Conservation (phyloP, 495 filamentous ascomycete species). For the Annulohypoxylon nitens region DNA sequence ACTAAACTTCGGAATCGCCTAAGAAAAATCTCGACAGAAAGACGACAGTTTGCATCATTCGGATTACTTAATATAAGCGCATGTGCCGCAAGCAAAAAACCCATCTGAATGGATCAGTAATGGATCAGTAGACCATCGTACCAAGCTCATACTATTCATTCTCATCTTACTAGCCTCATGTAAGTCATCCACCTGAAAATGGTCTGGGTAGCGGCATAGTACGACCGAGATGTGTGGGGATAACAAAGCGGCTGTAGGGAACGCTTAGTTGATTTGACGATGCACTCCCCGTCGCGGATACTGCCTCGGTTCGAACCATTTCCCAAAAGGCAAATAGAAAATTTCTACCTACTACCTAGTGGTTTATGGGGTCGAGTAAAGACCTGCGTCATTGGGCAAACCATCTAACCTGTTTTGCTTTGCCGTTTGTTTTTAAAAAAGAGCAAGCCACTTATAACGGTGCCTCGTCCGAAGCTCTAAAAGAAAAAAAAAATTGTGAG, state of each 20-base stretch:
- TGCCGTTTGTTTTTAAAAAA: conserved; percentile 3
- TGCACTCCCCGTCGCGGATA: conserved; percentile 16
- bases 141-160: conserved; percentile 47
- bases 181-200: conserved; percentile 47
- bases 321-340: conserved; percentile 9
- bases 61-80: conserved; percentile 42
- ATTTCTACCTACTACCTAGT: conserved; percentile 1
- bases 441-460: conserved; percentile 36
- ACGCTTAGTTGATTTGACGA: conserved; percentile 25
- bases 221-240: conserved; percentile 49
- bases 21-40: conserved; percentile 8
- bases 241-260: conserved; percentile 36
- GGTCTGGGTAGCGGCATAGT: conserved; percentile 44
- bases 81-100: conserved; percentile 40
- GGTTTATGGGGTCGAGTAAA: conserved; percentile 14
- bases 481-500: conserved; percentile 32
- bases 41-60: conserved; percentile 27
- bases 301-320: conserved; percentile 27
- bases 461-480: conserved; percentile 35
- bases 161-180: conserved; percentile 49
- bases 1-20: neutral
- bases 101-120: conserved; percentile 40
- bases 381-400: conserved; percentile 15
- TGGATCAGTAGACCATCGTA: conserved; percentile 47
- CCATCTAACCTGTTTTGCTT: conserved; percentile 28